Base-by-base conservation (phyloP, 345 rosid genomes). In the Cardamine chenopodiifolia region DNA sequence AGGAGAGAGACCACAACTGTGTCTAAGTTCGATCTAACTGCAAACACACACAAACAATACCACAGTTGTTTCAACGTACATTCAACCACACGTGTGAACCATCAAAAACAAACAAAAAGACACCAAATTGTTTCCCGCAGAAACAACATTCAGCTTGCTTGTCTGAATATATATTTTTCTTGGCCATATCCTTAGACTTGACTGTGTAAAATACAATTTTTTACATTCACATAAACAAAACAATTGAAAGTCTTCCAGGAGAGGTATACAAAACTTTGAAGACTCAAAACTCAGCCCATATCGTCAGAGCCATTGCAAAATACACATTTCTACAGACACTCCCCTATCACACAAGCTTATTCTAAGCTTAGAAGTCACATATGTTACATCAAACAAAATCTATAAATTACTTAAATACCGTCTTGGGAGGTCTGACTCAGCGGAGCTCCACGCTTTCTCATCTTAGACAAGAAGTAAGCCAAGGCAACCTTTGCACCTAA, bases 401-500 rank as follows among this genome's bases (percentile, higher is more conserved):
- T 64, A 55, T 55, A 17, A 7, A 47, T 26, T 22, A 66, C 73
- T 77, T 59, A 77, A 63, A 32, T 64, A 71, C 68, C 72, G 31
- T 66, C 55, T 64, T 50, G 81, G 64, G 68, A 13, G 26, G 79
- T 83, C 62, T 75, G 87, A 65, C 83, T 62, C 53, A 79, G 63
- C 23, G 85, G 81, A 65, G 82, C 76, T 17, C 82, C 82, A 1
- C 82, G 87, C 70, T 87, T 89, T 28, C 85, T 77, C 74, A 88
- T 79, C 84, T 91, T 94, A 4, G 92, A 81, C 85, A 94, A 67
- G 78, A 94, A 75, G 76, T 84, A 94, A 48, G 95, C 96, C 83
- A 91, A 70, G 12, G 89, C 95, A 62, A 89, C 92, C 80, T 91
- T 94, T 45, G 91, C 97, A 18, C 95, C 93, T 10, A 94, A 81